A percentile compares a stretch with the other conserved stretches of the same genome.
These are phyloP conservation scores for Afroboletus lepidellus DNA, from an alignment of 1,284 basidiomycete species.

Conservation along the genomic window DNA sequence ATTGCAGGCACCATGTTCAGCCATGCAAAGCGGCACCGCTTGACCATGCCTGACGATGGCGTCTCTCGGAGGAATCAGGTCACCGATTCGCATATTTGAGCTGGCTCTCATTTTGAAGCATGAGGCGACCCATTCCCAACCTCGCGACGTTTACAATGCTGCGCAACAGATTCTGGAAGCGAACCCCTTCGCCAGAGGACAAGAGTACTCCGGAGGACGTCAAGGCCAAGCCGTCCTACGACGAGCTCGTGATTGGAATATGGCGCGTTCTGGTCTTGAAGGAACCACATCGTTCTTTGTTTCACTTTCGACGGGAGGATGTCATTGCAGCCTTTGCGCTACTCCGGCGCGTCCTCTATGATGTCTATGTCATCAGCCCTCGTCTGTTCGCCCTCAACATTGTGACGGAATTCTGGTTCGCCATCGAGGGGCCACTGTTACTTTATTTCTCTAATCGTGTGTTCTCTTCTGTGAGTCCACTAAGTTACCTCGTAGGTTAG, in stretches of 20 bases:
- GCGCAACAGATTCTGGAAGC: background rate
- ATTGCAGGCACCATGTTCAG: too few relatives aligned
- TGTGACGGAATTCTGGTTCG: conserved; percentile 18
- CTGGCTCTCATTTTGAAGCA: background rate
- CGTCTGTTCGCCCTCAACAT: conserved; percentile 17
- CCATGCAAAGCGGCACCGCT: too few relatives aligned
- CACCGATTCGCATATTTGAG: too few relatives aligned
- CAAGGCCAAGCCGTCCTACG: conserved; percentile 9
- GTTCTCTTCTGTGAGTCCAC: conserved; percentile 21
- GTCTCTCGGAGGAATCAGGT: too few relatives aligned
- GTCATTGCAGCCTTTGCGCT: conserved; percentile 4
- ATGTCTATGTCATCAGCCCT: conserved; percentile 24
- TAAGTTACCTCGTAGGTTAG: background rate
- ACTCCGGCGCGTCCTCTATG: conserved; percentile 19
- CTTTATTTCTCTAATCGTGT: conserved; percentile 25
- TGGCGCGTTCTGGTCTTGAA: conserved; percentile 26
- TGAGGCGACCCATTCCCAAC: background rate
- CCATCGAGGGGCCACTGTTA: conserved; percentile 6
- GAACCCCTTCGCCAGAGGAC: background rate
- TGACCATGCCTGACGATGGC: too few relatives aligned
- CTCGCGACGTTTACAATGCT: background rate
- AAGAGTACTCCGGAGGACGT: background rate
- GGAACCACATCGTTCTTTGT: conserved; percentile 4
- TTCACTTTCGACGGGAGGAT: conserved; percentile 10
- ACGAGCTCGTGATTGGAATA: conserved; percentile 25